Percentiles rank a stretch among this genome's conserved stretches.
Evolutionary conservation across 2,329 filamentous ascomycete genomes (phyloP).

Genomic region (Aspergillus proliferans): DNA sequence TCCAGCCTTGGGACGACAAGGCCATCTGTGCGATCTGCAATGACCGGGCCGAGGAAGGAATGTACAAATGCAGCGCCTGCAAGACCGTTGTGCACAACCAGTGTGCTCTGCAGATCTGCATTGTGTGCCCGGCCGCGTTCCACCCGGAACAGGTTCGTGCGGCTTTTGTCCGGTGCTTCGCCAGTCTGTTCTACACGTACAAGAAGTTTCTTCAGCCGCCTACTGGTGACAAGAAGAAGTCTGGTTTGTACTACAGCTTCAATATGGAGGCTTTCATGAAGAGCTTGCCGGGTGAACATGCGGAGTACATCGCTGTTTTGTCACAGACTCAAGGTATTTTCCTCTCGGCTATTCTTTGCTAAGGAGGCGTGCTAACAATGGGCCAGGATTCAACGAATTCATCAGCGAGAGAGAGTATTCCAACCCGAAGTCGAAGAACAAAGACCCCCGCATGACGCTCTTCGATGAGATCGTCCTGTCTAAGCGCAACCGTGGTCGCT

Average conservation of each 20-base stretch:
- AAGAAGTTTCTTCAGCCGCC: constrained; percentile 57
- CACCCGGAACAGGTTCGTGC: constrained; percentile 61
- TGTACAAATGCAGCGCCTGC: constrained; percentile 45
- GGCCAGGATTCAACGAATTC: constrained; percentile 55
- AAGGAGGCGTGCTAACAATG: constrained; percentile 8
- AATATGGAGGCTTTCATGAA: constrained; percentile 62
- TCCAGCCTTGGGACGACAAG: constrained; percentile 39
- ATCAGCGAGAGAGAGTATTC: constrained; percentile 57
- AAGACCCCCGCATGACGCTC: constrained; percentile 52
- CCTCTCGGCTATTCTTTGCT: neutral
- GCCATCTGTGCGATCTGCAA: constrained; percentile 44
- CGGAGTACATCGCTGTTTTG: constrained; percentile 57
- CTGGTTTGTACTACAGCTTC: constrained; percentile 57
- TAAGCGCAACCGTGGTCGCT: constrained; percentile 57
- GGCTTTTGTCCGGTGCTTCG: constrained; percentile 63
- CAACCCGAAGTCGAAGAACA: constrained; percentile 41
- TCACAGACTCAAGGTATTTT: constrained; percentile 57
- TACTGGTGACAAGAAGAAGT: constrained; percentile 55
- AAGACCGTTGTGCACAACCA: constrained; percentile 51
- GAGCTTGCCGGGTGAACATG: constrained; percentile 58
- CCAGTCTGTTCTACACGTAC: constrained; percentile 63
- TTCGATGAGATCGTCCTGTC: constrained; percentile 62
- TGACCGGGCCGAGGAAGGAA: constrained; percentile 54
- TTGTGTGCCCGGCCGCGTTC: constrained; percentile 64
- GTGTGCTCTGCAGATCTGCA: constrained; percentile 54